Percentiles rank a stretch among this genome's conserved stretches.
Conservation (phyloP, 2,329 filamentous ascomycete species). For the Botryotinia convoluta region DNA sequence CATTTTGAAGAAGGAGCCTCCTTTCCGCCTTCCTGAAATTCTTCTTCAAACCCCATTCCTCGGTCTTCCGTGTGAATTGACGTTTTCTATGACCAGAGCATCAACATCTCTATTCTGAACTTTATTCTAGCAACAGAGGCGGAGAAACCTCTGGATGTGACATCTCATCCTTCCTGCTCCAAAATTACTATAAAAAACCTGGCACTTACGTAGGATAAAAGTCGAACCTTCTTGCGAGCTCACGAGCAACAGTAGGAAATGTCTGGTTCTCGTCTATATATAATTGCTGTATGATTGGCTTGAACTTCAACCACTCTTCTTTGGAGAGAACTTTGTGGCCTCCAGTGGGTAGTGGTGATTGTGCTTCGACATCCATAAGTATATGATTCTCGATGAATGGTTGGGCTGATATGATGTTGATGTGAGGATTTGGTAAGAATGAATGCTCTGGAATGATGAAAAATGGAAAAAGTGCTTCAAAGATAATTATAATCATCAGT, state of each 20-base stretch:
- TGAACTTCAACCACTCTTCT: slow-evolving; percentile 8
- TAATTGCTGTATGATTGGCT: slow-evolving; percentile 2
- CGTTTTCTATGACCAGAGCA: not conserved
- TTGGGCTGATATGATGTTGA: not conserved
- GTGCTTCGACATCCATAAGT: not conserved
- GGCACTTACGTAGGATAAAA: not conserved
- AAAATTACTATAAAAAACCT: too few relatives aligned
- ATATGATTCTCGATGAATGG: not conserved
- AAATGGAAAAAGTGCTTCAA: not conserved
- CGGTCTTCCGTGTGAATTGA: slow-evolving; percentile 11
- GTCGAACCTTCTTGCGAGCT: not conserved
- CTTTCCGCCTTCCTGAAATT: slow-evolving; percentile 7
- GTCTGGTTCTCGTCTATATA: slow-evolving; percentile 1
- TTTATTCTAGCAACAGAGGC: not conserved
- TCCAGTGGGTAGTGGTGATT: too few relatives aligned
- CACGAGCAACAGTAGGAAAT: not conserved
- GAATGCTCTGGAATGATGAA: not conserved
- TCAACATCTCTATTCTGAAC: not conserved
- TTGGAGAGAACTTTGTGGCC: not conserved
- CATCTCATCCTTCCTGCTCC: not conserved
- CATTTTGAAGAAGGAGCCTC: not conserved
- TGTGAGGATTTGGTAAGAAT: not conserved
- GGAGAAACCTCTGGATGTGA: not conserved
- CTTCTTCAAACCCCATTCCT: slow-evolving; percentile 13
- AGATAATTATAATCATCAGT: not conserved